Evolutionary conservation across 768 basidiomycete species (phyloP).

Genomic region (Trametes villosa): DNA sequence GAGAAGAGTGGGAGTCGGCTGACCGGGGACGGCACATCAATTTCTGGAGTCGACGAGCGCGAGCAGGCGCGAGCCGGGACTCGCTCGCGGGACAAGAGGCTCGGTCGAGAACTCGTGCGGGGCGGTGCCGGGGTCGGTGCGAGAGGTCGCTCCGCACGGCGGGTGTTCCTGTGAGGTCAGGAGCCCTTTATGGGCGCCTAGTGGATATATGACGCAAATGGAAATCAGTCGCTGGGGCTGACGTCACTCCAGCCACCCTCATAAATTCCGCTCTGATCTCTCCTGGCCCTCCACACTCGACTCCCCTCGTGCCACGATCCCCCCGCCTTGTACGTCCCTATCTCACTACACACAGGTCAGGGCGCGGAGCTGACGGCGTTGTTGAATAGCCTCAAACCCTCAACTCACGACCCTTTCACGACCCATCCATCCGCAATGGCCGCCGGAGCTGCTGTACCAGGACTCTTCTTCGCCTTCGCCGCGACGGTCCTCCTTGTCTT

Average conservation of each 20-base stretch:
- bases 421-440: constrained; percentile 40
- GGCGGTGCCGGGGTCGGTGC: too few species aligned
- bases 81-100: too few species aligned
- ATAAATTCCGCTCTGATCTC: background rate
- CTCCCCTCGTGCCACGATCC: background rate
- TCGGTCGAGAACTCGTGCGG: too few species aligned
- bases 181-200: background rate
- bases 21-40: too few species aligned
- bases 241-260: constrained; percentile 4
- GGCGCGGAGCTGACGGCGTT: background rate
- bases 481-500: constrained; percentile 73
- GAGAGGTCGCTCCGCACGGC: too few species aligned
- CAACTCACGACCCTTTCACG: constrained; percentile 23
- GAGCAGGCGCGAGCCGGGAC: too few species aligned
- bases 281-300: background rate
- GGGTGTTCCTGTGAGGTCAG: constrained; percentile 9
- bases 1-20: too few species aligned
- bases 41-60: too few species aligned
- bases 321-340: background rate
- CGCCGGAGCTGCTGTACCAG: constrained; percentile 66
- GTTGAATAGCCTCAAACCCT: constrained; percentile 2
- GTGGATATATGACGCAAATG: constrained; percentile 11
- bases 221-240: constrained; percentile 13
- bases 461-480: constrained; percentile 71
- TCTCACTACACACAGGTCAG: background rate